A percentile compares a stretch with the other conserved stretches of the same genome.
phyloP scores from a whole-genome alignment of 805 yeast genomes.

The Metschnikowia koreensis region DNA sequence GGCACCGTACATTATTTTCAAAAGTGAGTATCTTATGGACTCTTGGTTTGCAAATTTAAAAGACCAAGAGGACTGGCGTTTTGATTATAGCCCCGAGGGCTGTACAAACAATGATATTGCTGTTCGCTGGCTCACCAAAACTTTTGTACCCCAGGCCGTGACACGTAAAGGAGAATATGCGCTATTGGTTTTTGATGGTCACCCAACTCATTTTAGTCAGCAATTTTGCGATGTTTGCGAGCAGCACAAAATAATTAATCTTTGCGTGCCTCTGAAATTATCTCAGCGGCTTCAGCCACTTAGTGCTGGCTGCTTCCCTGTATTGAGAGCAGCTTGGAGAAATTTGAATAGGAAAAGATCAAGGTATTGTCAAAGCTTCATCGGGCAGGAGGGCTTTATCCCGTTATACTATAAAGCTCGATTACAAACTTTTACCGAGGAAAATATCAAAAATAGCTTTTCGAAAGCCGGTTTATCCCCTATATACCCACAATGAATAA shows the following conservation, averaged over 20 bases:
- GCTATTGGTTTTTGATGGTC: not conserved
- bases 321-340: not conserved
- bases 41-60: not conserved
- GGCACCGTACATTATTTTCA: not conserved
- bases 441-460: not conserved
- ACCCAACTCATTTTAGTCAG: not conserved
- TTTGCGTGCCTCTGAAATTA: not conserved
- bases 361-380: not conserved
- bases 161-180: not conserved
- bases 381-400: not conserved
- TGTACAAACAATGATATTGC: not conserved
- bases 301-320: not conserved
- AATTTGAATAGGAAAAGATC: not conserved
- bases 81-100: not conserved
- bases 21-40: not conserved
- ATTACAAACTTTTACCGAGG: not conserved
- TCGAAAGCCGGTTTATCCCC: not conserved
- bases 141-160: not conserved
- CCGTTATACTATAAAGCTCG: not conserved
- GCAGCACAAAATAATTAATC: not conserved
- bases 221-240: not conserved
- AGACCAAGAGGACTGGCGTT: not conserved
- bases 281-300: not conserved
- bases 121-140: not conserved
- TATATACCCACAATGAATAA: not conserved